phyloP scores from a whole-genome alignment of 345 rosid species.

The Dimocarpus longan region DNA sequence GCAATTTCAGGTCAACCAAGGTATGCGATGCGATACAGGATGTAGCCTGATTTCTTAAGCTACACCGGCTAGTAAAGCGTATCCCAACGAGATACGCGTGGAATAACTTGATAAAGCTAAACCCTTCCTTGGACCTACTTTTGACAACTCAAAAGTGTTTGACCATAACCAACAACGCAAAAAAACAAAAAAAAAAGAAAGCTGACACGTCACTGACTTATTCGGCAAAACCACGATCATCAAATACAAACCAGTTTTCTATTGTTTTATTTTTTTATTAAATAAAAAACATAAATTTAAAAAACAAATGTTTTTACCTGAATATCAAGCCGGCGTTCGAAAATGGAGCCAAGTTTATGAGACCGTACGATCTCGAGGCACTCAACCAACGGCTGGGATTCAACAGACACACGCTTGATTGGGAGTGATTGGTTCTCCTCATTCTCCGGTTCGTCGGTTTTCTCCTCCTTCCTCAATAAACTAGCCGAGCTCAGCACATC shows the following conservation, averaged over 20 bases:
- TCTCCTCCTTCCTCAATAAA: conserved; percentile 41
- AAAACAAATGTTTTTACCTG: conserved; percentile 48
- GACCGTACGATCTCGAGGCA: conserved; percentile 48
- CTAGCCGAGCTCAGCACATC: conserved; percentile 76
- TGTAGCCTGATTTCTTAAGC: too few relatives aligned
- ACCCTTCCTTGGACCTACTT: not conserved
- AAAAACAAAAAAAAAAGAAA: too few relatives aligned
- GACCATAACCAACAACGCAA: not conserved
- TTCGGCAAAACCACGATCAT: not conserved
- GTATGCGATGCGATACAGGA: too few relatives aligned
- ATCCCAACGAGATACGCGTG: not conserved
- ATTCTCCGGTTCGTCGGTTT: conserved; percentile 35
- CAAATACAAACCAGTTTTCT: not conserved
- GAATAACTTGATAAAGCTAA: not conserved
- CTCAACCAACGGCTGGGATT: conserved; percentile 58
- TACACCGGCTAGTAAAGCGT: too few relatives aligned
- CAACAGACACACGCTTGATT: conserved; percentile 13
- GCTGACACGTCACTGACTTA: not conserved
- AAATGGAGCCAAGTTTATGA: conserved; percentile 52
- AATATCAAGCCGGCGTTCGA: conserved; percentile 59
- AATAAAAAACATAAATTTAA: not conserved
- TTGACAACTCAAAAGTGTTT: not conserved
- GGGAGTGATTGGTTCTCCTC: conserved; percentile 46
- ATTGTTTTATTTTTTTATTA: too few relatives aligned
- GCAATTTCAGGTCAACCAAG: too few relatives aligned